Evolutionary conservation across 257 asterid genomes (phyloP).

Genomic region (Craterostigma plantagineum): DNA sequence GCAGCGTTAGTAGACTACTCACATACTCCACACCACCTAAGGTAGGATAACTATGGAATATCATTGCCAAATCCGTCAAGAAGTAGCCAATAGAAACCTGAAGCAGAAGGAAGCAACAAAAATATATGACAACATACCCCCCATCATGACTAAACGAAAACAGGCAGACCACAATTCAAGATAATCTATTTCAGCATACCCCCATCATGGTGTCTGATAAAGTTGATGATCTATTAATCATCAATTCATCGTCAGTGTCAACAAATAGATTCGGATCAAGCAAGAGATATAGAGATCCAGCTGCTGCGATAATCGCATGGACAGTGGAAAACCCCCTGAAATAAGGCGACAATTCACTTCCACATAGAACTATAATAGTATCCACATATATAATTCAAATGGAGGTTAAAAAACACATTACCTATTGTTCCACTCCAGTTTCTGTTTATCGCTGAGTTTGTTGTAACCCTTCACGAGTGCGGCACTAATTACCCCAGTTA

Average conservation of each 20-base stretch:
- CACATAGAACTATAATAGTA: not conserved
- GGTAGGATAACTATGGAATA: conserved; percentile 44
- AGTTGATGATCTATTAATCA: conserved; percentile 38
- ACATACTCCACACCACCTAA: conserved; percentile 88
- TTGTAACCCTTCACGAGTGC: conserved; percentile 38
- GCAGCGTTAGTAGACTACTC: conserved; percentile 23
- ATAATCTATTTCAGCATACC: conserved; percentile 14
- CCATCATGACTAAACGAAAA: not conserved
- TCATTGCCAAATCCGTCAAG: conserved; percentile 69
- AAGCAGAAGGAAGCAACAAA: conserved; percentile 5
- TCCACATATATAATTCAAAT: not conserved
- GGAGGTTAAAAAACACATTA: conserved; percentile 12
- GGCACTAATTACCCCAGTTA: conserved; percentile 58
- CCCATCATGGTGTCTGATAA: conserved; percentile 56
- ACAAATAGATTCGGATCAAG: conserved; percentile 36
- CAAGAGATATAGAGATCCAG: conserved; percentile 49
- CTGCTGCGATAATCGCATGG: conserved; percentile 56
- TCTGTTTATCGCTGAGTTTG: conserved; percentile 45
- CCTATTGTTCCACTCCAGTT: conserved; percentile 92
- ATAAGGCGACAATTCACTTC: conserved; percentile 1
- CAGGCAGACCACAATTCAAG: not conserved
- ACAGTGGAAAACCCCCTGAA: conserved; percentile 83
- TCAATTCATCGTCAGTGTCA: conserved; percentile 25
- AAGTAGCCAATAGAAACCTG: conserved; percentile 88
- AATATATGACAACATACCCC: not conserved